Evolutionary conservation across 805 yeast species (phyloP).

Genomic region (Yamadazyma tumulicola): DNA sequence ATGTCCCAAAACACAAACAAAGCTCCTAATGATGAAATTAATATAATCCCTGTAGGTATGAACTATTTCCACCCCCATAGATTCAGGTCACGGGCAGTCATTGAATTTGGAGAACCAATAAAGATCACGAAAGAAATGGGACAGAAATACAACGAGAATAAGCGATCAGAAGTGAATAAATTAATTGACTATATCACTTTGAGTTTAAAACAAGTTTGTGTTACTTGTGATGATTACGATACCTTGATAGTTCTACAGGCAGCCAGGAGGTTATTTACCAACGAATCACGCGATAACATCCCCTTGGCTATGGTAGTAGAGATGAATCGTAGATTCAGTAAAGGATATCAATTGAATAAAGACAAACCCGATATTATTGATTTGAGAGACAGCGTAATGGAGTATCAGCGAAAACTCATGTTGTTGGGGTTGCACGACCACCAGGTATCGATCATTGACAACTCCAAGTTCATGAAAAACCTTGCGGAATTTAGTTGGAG

Average conservation of each 20-base stretch:
- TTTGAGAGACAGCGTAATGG: conserved; percentile 27
- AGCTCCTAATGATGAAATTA: conserved; percentile 22
- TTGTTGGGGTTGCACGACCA: conserved; percentile 38
- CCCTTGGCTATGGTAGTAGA: conserved; percentile 42
- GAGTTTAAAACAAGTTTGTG: conserved; percentile 37
- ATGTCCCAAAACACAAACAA: conserved; percentile 39
- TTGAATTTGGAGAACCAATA: conserved; percentile 43
- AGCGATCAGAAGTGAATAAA: conserved; percentile 24
- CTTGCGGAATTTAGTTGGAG: conserved; percentile 23
- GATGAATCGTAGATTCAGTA: conserved; percentile 36
- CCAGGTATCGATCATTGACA: conserved; percentile 31
- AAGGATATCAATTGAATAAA: conserved; percentile 32
- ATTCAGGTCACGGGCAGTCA: conserved; percentile 39
- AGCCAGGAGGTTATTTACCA: conserved; percentile 37
- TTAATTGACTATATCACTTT: conserved; percentile 28
- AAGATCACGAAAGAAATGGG: conserved; percentile 28
- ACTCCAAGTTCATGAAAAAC: conserved; percentile 19
- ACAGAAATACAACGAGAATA: conserved; percentile 21
- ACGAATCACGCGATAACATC: conserved; percentile 28
- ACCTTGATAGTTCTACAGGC: conserved; percentile 43
- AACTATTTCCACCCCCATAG: conserved; percentile 42
- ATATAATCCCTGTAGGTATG: conserved; percentile 39
- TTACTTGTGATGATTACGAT: conserved; percentile 40
- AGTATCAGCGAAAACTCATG: conserved; percentile 29
- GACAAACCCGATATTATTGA: conserved; percentile 32